Conservation (phyloP, 2,329 filamentous ascomycete genomes). For the Talaromyces piceae region DNA sequence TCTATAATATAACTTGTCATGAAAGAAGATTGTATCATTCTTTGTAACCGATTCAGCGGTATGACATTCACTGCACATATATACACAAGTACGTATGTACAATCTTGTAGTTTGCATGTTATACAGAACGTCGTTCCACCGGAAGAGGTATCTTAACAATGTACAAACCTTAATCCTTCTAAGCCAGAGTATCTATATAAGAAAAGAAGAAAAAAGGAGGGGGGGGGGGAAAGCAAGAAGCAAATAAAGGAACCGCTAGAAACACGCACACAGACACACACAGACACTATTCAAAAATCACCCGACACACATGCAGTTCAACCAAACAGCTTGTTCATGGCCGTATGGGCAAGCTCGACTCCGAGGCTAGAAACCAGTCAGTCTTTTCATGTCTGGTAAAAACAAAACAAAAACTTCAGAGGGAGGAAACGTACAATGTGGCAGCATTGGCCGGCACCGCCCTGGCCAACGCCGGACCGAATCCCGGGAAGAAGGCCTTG, state of each 20-base stretch:
- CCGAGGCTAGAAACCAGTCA: constrained; percentile 28
- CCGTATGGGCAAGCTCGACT: constrained; percentile 45
- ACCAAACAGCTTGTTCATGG: constrained; percentile 41
- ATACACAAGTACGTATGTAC: no score
- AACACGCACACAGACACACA: no score
- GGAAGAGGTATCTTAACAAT: background rate
- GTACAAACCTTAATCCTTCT: background rate
- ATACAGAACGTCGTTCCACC: background rate
- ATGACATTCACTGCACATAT: no score
- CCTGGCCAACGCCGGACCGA: constrained; percentile 83
- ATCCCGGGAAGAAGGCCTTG: constrained; percentile 94
- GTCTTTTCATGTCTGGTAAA: no score
- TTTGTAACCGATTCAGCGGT: no score
- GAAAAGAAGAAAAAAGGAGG: background rate
- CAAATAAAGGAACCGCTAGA: no score
- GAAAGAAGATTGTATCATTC: no score
- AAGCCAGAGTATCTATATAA: background rate
- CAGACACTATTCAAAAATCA: no score
- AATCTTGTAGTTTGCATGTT: background rate
- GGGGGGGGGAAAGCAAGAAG: no score
- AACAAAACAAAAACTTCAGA: no score
- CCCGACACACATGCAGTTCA: background rate
- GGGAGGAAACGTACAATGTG: constrained; percentile 55
- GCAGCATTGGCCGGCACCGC: constrained; percentile 95
- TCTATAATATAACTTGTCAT: no score